Evolutionary conservation across 345 rosid genomes (phyloP).

Genomic region (Salix caprea): DNA sequence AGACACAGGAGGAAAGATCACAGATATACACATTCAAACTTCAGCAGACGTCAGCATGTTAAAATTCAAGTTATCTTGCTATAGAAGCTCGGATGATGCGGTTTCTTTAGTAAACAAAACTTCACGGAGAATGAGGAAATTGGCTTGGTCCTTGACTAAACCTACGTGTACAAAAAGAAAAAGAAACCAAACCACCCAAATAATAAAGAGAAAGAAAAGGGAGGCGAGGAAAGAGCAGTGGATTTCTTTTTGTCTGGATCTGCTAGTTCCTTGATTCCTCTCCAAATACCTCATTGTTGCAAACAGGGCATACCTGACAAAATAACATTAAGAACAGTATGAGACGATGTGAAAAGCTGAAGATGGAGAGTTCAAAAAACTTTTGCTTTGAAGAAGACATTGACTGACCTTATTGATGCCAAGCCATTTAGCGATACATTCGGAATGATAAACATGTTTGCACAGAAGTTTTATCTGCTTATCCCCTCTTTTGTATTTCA

Average conservation of each 20-base stretch:
- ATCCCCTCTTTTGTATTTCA: conserved; percentile 57
- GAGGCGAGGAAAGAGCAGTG: not conserved
- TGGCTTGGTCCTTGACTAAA: conserved; percentile 17
- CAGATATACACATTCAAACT: not conserved
- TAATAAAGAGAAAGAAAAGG: not conserved
- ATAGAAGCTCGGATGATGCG: conserved; percentile 8
- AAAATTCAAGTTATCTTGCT: conserved; percentile 16
- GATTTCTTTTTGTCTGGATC: conserved; percentile 4
- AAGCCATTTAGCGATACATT: conserved; percentile 65
- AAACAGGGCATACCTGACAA: conserved; percentile 56
- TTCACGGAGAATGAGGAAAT: conserved; percentile 12
- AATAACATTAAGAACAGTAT: not conserved
- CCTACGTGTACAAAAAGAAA: conserved; percentile 24
- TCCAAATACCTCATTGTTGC: conserved; percentile 53
- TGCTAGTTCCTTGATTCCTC: conserved; percentile 35
- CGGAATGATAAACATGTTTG: conserved; percentile 59
- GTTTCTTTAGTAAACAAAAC: conserved; percentile 10
- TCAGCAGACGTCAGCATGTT: not conserved
- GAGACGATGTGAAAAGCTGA: not conserved
- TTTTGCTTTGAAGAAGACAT: conserved; percentile 1
- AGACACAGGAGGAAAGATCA: conserved; percentile 5
- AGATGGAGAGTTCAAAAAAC: not conserved
- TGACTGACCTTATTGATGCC: conserved; percentile 57
- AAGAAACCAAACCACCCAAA: not conserved
- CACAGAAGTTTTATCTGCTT: conserved; percentile 55